Evolutionary conservation across 176 grass and related monocot species (phyloP).

Genomic region (Oryza glumipatula): DNA sequence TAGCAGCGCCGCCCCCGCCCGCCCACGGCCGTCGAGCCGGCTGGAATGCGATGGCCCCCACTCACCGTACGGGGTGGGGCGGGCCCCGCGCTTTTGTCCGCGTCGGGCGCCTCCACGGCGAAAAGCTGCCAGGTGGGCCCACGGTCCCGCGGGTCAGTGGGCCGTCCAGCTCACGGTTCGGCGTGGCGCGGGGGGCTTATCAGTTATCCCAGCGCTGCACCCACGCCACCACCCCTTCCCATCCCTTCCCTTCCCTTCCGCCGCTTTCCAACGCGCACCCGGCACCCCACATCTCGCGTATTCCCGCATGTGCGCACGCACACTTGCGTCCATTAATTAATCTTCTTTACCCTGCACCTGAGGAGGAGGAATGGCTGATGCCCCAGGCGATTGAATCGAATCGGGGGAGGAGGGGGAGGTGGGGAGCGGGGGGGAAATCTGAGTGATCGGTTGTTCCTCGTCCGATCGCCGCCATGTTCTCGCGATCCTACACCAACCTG

Average conservation of each 20-base stretch:
- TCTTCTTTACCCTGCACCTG: too few relatives aligned
- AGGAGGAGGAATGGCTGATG: too few relatives aligned
- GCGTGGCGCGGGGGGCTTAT: not conserved
- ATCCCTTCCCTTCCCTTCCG: too few relatives aligned
- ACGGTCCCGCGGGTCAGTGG: not conserved
- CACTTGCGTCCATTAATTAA: not conserved
- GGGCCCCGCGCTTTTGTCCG: slow-evolving; percentile 7
- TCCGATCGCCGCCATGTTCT: slow-evolving; percentile 54
- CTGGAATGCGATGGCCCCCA: too few relatives aligned
- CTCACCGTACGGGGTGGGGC: too few relatives aligned
- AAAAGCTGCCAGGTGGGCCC: not conserved
- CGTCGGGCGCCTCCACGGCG: slow-evolving; percentile 15
- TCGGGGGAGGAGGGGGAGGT: not conserved
- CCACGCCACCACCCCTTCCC: not conserved
- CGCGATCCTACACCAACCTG: slow-evolving; percentile 71
- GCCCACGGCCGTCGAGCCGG: not conserved
- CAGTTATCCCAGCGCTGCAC: not conserved
- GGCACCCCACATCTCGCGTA: slow-evolving; percentile 8
- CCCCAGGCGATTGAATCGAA: slow-evolving; percentile 6
- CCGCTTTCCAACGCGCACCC: slow-evolving; percentile 9
- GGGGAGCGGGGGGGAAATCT: not conserved
- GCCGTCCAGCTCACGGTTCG: not conserved
- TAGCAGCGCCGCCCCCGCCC: not conserved
- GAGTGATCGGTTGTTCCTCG: not conserved
- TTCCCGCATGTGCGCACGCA: slow-evolving; percentile 16